Base-by-base conservation (phyloP, 176 grass and related monocot genomes). In the Rhipidocladum racemiflorum region DNA sequence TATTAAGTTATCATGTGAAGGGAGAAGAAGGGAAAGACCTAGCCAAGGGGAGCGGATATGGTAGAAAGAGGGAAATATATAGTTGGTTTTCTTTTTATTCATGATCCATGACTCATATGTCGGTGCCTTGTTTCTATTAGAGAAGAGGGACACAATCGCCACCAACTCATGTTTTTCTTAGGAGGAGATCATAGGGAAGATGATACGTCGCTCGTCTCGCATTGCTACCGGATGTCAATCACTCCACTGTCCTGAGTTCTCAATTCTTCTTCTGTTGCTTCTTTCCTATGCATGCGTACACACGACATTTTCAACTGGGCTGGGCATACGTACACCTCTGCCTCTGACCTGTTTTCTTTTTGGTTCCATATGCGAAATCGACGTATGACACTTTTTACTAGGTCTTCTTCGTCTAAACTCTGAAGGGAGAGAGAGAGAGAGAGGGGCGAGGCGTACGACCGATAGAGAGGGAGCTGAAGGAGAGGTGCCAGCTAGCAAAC, bases 351-450 rank as follows among this genome's bases (percentile, higher is more conserved):
- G 45, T 8, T 29, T 24, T 23, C 57, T 29, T 75, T 8, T 76
- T 75, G 82, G 82, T 76, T 67, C 35, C 61, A 24, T 68, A 35
- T 57, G 44, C 36, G 13, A 84, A 45, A 38, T 67, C n/a, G 44
- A 84, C 59, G 81, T 53, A 74, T 54, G 45, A 54, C 70, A 21
- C 44, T 18, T 75, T 64, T 54, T 76, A 62, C 74, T 27, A 17
- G 21, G 72, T 0, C 10, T 18, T 21, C 14, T 18, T 21, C 6
- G 32, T 35, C 1, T 57, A 24, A 43, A 3, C 65, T 68, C 10
- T 34, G 32, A 38, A 6, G 36, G 8, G 53, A 9, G 20, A 3
- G 50, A 21, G 51, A 54, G 50, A 53, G 51, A 54, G 51, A n/a
- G 6, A 53, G 6, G 18, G 17, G 20, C 13, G 35, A 1, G 62